A percentile compares a stretch with the other conserved stretches of the same genome.
phyloP scores from a whole-genome alignment of 2,329 filamentous ascomycete species.

The Diaporthe eres region DNA sequence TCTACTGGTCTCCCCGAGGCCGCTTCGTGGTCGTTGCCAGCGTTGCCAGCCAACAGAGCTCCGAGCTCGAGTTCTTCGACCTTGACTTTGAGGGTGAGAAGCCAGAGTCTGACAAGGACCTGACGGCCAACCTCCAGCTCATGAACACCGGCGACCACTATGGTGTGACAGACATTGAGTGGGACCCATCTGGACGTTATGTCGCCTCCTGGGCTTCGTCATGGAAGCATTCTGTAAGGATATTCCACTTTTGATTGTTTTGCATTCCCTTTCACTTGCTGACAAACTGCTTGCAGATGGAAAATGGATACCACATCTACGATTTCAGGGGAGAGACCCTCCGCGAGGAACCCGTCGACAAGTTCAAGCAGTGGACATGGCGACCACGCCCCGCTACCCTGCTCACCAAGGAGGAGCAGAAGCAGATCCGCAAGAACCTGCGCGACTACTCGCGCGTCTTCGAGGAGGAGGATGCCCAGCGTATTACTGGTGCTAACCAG shows the following conservation, averaged over 20 bases:
- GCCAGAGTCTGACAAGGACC: conserved; percentile 91
- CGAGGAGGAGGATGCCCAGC: conserved; percentile 94
- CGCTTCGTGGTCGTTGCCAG: conserved; percentile 96
- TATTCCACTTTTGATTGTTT: neutral
- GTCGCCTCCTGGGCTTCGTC: conserved; percentile 93
- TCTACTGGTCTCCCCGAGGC: conserved; percentile 98
- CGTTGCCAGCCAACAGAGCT: conserved; percentile 91
- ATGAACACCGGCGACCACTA: conserved; percentile 97
- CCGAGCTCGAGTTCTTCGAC: conserved; percentile 97
- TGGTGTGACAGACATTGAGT: conserved; percentile 96
- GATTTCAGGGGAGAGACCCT: conserved; percentile 93
- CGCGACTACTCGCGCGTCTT: conserved; percentile 96
- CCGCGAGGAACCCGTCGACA: conserved; percentile 91
- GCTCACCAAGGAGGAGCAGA: conserved; percentile 96
- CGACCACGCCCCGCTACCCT: conserved; percentile 92
- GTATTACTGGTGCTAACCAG: conserved; percentile 92
- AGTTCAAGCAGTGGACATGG: conserved; percentile 98
- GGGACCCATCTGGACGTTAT: conserved; percentile 96
- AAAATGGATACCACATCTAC: conserved; percentile 99
- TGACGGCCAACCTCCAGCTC: conserved; percentile 93
- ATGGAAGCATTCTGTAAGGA: conserved; percentile 94
- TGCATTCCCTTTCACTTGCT: conserved; percentile 41
- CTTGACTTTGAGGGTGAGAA: conserved; percentile 98
- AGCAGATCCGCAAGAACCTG: conserved; percentile 97
- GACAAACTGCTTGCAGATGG: conserved; percentile 75